phyloP scores from a whole-genome alignment of 768 basidiomycete species.

The Auriscalpium orientale region DNA sequence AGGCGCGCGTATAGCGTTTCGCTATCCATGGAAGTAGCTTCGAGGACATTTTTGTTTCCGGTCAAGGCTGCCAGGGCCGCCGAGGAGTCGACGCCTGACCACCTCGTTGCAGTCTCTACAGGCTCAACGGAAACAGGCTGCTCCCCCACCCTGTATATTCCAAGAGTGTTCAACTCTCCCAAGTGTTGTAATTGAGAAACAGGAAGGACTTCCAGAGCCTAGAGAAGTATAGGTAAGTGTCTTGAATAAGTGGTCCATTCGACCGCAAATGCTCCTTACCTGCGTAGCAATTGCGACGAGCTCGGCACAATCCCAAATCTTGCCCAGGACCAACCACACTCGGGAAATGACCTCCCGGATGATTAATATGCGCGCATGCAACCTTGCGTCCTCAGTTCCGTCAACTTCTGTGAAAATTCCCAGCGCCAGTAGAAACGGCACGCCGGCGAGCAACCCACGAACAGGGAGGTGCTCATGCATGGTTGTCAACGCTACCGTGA shows the following conservation, averaged over 20 bases:
- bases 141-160: background rate
- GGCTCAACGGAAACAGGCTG: conserved; percentile 4
- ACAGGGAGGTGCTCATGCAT: conserved; percentile 70
- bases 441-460: conserved; percentile 64
- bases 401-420: conserved; percentile 42
- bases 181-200: background rate
- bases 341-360: conserved; percentile 58
- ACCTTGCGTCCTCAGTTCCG: conserved; percentile 31
- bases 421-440: conserved; percentile 83
- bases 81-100: conserved; percentile 8
- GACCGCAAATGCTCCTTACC: conserved; percentile 29
- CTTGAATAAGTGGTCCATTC: no score
- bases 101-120: background rate
- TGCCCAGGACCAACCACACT: conserved; percentile 64
- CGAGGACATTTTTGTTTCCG: conserved; percentile 4
- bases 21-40: conserved; percentile 12
- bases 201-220: background rate
- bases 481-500: conserved; percentile 57
- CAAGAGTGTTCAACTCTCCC: conserved; percentile 2
- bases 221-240: no score
- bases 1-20: conserved; percentile 11
- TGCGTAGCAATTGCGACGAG: conserved; percentile 47
- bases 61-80: conserved; percentile 3
- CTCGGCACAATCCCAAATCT: conserved; percentile 57
- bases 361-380: conserved; percentile 37